Base-by-base conservation (phyloP, 495 filamentous ascomycete genomes). In the Astrothelium macrocarpum region DNA sequence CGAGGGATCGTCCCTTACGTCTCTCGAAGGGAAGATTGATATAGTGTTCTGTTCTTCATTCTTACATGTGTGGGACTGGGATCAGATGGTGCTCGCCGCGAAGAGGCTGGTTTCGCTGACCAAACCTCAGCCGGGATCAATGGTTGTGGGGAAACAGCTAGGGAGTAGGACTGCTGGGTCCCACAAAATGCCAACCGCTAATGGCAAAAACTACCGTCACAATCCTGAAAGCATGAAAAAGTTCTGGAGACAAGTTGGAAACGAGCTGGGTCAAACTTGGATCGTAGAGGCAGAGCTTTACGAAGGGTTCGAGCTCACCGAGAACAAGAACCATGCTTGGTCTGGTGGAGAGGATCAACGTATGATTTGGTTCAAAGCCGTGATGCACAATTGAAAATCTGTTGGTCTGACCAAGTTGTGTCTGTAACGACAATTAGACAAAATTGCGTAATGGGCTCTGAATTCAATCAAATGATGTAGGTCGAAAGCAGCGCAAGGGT, bases 11-110 rank as follows among this genome's bases (percentile, higher is more conserved):
- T 32, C 66, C 60, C 23, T 79, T 1, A 70, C 69, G 23, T 42
- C 64, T 0, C 65, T 85, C 26, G 65, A 74, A 9, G 77, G 78
- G 9, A 72, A 77, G 46, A 65, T 87, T 1, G 80, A 86, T 59
- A 82, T 88, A 25, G 67, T 86, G 32, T 78, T 84, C 65, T 75
- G 79, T 0, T 73, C 73, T 1, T 78, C 78, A 0, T 84, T 89
- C 65, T 79, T 89, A 36, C 84, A 88, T 60, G 74, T 87, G 9
- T 89, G 85, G 62, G 66, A 64, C 20, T 83, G 74, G 67, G 76
- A 80, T 0, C 71, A 80, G 9, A 85, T 87, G 66, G 67, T 82
- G 12, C 36, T 65, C 0, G 68, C 80, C 10, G 78, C 77, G 1
- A 78, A 78, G 63, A 70, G 74, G 4, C 66, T 87, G 1, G 70